phyloP scores from a whole-genome alignment of 2,329 filamentous ascomycete species.

The Ophiostoma sp. region DNA sequence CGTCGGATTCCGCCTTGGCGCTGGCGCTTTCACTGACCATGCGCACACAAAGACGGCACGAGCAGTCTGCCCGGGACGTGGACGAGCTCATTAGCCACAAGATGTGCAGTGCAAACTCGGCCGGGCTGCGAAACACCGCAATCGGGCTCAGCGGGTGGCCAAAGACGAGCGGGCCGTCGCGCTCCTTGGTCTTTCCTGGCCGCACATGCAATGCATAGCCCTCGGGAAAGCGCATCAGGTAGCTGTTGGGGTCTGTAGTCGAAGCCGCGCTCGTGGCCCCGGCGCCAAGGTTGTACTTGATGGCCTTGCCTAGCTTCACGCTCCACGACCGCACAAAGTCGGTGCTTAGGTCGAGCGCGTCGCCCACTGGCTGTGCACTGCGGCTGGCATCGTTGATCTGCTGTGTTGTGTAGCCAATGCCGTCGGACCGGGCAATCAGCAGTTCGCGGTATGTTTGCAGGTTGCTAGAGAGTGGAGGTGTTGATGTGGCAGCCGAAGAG shows the following conservation, averaged over 20 bases:
- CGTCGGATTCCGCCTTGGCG: not conserved
- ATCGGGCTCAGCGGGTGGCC: slow-evolving; percentile 27
- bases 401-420: slow-evolving; percentile 26
- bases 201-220: slow-evolving; percentile 28
- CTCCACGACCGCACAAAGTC: slow-evolving; percentile 27
- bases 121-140: slow-evolving; percentile 44
- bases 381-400: slow-evolving; percentile 29
- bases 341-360: slow-evolving; percentile 25
- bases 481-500: not conserved
- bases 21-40: slow-evolving; percentile 28
- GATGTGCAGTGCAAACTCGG: slow-evolving; percentile 49
- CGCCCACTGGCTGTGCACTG: slow-evolving; percentile 25
- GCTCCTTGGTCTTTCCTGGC: slow-evolving; percentile 46
- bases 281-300: slow-evolving; percentile 30
- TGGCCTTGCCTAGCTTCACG: slow-evolving; percentile 28
- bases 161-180: slow-evolving; percentile 45
- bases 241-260: slow-evolving; percentile 22
- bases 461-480: not conserved
- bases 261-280: not conserved
- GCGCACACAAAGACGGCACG: slow-evolving; percentile 44
- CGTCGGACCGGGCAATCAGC: slow-evolving; percentile 27
- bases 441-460: slow-evolving; percentile 27
- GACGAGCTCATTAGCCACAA: slow-evolving; percentile 49
- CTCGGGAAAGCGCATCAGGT: slow-evolving; percentile 27
- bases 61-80: slow-evolving; percentile 46